These are phyloP conservation scores for Mycena chlorophos DNA, from an alignment of 768 basidiomycete genomes.

Conservation along the genomic window DNA sequence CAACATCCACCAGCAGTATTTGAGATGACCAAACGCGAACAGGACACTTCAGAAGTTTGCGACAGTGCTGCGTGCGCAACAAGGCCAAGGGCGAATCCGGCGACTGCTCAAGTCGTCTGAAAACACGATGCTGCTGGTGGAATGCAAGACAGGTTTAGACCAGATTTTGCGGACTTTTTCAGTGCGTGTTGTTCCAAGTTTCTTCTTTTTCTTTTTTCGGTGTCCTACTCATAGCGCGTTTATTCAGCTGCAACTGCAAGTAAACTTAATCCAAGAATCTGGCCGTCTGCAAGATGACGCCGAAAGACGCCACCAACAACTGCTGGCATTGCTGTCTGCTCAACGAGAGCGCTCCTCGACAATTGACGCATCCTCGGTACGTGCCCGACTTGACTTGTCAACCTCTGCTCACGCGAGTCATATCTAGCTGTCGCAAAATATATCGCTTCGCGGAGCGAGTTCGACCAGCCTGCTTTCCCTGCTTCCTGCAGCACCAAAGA, in stretches of 20 bases:
- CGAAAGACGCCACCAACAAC: too few species aligned
- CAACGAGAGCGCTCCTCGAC: too few species aligned
- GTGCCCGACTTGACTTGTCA: too few species aligned
- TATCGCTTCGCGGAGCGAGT: too few species aligned
- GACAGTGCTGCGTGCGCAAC: slow-evolving; percentile 7
- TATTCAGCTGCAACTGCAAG: too few species aligned
- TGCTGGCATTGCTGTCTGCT: too few species aligned
- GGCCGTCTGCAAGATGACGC: too few species aligned
- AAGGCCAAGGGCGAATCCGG: too few species aligned
- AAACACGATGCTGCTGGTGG: slow-evolving; percentile 7
- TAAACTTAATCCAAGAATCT: too few species aligned
- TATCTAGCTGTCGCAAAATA: background rate
- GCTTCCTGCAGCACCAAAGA: slow-evolving; percentile 9
- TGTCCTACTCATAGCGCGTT: background rate
- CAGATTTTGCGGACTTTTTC: slow-evolving; percentile 7
- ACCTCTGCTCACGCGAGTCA: too few species aligned
- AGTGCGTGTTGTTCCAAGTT: slow-evolving; percentile 3
- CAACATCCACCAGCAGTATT: background rate
- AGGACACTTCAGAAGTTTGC: slow-evolving; percentile 17
- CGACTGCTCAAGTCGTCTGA: slow-evolving; percentile 8
- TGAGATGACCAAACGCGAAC: background rate
- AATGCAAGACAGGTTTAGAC: slow-evolving; percentile 5
- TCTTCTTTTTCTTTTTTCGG: background rate
- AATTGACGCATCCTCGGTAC: too few species aligned
- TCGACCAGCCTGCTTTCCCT: slow-evolving; percentile 6